Conservation (phyloP, 78 protist species). For the Chrysochromulina tobinii region DNA sequence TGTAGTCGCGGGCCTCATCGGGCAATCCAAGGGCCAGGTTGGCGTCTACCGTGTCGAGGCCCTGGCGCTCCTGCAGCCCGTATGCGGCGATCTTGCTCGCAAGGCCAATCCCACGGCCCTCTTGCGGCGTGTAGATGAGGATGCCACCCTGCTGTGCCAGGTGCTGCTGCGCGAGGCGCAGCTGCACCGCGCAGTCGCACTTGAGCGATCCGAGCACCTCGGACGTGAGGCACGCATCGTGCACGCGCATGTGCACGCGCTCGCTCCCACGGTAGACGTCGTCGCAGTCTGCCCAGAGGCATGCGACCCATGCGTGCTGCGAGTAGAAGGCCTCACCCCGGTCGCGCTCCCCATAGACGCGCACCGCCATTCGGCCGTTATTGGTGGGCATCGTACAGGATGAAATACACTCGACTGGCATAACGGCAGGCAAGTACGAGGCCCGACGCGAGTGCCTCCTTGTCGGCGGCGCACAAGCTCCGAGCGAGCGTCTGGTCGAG, state of each 20-base stretch:
- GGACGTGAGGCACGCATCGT: conserved; percentile 22
- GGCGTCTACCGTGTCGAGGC: conserved; percentile 36
- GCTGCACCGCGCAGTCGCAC: conserved; percentile 35
- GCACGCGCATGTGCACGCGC: conserved; percentile 7
- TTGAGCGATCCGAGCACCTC: conserved; percentile 20
- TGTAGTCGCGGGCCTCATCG: conserved; percentile 17
- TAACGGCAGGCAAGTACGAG: no score
- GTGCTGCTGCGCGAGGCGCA: not conserved
- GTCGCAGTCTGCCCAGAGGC: no score
- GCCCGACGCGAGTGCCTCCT: no score
- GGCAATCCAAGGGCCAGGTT: not conserved
- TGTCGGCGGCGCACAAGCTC: no score
- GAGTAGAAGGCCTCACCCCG: no score
- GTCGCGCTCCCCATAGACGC: no score
- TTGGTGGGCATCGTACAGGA: no score
- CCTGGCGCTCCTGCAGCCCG: not conserved
- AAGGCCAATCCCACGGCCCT: conserved; percentile 40
- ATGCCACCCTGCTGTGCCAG: not conserved
- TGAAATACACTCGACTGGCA: no score
- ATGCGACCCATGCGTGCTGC: no score
- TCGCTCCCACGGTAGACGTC: not conserved
- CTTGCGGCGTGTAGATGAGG: conserved; percentile 17
- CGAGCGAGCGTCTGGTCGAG: no score
- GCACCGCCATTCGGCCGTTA: no score
- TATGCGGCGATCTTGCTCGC: conserved; percentile 1